Evolutionary conservation across 179 eudicot species (phyloP).

Genomic region (Vitellaria paradoxa): DNA sequence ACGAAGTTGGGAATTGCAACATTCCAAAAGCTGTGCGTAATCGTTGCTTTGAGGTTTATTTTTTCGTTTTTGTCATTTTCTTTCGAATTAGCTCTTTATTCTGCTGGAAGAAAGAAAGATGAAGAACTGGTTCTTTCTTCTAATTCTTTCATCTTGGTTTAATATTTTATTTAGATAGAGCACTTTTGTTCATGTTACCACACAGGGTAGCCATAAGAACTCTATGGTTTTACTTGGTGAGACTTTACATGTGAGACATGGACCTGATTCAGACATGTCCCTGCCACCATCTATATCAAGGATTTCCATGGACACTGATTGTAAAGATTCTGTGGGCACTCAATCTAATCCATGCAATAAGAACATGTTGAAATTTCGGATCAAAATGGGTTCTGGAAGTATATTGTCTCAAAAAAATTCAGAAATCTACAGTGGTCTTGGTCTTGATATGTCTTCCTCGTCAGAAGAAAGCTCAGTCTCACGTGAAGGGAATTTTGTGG

Average conservation of each 20-base stretch:
- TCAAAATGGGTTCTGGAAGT: constrained; percentile 41
- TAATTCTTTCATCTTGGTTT: not conserved
- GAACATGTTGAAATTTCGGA: constrained; percentile 40
- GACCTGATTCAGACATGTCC: constrained; percentile 25
- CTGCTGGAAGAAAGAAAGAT: not conserved
- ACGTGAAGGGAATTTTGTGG: constrained; percentile 25
- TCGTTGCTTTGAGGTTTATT: constrained; percentile 32
- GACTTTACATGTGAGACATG: constrained; percentile 17
- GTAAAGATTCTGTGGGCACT: no score
- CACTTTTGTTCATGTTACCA: constrained; percentile 26
- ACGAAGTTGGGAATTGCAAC: constrained; percentile 25
- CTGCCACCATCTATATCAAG: not conserved
- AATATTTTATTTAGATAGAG: constrained; percentile 4
- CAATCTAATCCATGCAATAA: constrained; percentile 20
- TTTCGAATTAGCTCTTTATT: constrained; percentile 8
- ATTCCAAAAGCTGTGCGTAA: constrained; percentile 25
- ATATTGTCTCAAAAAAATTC: constrained; percentile 29
- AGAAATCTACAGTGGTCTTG: constrained; percentile 52
- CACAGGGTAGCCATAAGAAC: constrained; percentile 35
- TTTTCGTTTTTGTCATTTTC: not conserved
- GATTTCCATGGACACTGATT: not conserved
- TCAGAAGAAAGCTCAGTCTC: constrained; percentile 37
- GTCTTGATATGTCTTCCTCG: constrained; percentile 64
- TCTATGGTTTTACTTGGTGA: constrained; percentile 20
- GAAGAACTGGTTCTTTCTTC: constrained; percentile 20